These are phyloP conservation scores for Solanum chmielewskii DNA, from an alignment of 257 asterid species.

Conservation along the genomic window DNA sequence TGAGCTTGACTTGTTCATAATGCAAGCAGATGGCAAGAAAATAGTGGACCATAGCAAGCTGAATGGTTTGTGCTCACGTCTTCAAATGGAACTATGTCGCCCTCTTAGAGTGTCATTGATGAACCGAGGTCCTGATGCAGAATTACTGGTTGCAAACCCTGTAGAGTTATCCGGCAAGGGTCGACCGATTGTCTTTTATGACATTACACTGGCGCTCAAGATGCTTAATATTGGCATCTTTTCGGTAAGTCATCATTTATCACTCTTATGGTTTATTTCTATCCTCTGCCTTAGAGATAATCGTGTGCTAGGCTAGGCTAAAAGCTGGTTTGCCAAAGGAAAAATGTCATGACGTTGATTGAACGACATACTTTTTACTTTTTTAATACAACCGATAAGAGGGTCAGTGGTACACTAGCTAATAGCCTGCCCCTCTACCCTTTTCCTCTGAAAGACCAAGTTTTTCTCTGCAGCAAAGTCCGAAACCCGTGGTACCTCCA, in stretches of 20 bases:
- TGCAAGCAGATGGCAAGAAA: conserved; percentile 86
- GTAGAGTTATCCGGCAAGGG: conserved; percentile 83
- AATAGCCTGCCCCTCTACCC: background rate
- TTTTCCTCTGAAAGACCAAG: background rate
- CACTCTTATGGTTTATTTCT: background rate
- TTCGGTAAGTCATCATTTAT: conserved; percentile 38
- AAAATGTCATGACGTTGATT: background rate
- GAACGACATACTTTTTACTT: background rate
- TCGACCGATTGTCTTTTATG: conserved; percentile 74
- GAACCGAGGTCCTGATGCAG: conserved; percentile 86
- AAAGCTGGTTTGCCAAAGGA: background rate
- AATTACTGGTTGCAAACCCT: conserved; percentile 75
- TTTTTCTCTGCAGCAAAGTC: background rate
- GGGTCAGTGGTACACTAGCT: background rate
- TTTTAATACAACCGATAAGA: background rate
- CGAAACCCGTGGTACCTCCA: background rate
- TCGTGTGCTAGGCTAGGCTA: background rate
- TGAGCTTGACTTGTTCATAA: conserved; percentile 74
- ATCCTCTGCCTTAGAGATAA: background rate
- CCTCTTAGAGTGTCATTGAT: conserved; percentile 67
- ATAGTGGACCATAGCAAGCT: conserved; percentile 59
- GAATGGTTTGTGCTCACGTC: conserved; percentile 41
- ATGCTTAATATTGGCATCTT: conserved; percentile 60
- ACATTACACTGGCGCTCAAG: conserved; percentile 83
- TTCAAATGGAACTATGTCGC: conserved; percentile 63